A percentile compares a stretch with the other conserved stretches of the same genome.
phyloP scores from a whole-genome alignment of 768 basidiomycete species.

The Leccinum longicurvipes region DNA sequence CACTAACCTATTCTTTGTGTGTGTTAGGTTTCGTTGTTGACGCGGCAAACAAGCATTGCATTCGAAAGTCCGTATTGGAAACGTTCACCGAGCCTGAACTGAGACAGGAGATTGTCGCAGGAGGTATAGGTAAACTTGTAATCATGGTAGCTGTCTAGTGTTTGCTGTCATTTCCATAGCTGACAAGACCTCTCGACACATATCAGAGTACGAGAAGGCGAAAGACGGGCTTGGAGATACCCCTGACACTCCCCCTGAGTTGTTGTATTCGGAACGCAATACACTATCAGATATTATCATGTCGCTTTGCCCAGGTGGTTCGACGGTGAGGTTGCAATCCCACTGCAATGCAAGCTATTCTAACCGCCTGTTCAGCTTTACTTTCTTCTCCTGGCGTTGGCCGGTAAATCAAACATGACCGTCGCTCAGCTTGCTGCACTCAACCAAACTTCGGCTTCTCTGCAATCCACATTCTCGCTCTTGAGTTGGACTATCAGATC shows the following conservation, averaged over 20 bases:
- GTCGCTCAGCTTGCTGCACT: constrained; percentile 31
- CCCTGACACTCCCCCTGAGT: constrained; percentile 8
- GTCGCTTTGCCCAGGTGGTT: constrained; percentile 13
- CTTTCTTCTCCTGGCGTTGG: constrained; percentile 26
- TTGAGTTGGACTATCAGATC: constrained; percentile 4
- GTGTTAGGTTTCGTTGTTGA: constrained; percentile 17
- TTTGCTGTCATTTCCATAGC: no score
- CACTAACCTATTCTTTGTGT: not conserved
- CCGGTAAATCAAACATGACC: constrained; percentile 23
- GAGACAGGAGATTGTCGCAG: constrained; percentile 23
- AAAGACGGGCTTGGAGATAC: constrained; percentile 17
- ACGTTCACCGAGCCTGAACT: constrained; percentile 5
- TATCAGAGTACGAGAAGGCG: constrained; percentile 21
- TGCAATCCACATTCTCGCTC: constrained; percentile 21
- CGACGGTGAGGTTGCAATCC: constrained; percentile 9
- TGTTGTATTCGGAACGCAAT: constrained; percentile 5
- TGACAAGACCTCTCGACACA: not conserved
- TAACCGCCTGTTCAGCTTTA: constrained; percentile 19
- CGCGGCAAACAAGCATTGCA: constrained; percentile 14
- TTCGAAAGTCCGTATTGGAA: constrained; percentile 20
- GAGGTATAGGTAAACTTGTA: constrained; percentile 13
- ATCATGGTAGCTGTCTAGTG: constrained; percentile 4
- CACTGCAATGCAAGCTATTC: not conserved
- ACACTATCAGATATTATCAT: constrained; percentile 3
- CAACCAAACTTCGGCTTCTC: constrained; percentile 21